Base-by-base conservation (phyloP, 2,329 filamentous ascomycete genomes). In the Coniochaeta prunicola region DNA sequence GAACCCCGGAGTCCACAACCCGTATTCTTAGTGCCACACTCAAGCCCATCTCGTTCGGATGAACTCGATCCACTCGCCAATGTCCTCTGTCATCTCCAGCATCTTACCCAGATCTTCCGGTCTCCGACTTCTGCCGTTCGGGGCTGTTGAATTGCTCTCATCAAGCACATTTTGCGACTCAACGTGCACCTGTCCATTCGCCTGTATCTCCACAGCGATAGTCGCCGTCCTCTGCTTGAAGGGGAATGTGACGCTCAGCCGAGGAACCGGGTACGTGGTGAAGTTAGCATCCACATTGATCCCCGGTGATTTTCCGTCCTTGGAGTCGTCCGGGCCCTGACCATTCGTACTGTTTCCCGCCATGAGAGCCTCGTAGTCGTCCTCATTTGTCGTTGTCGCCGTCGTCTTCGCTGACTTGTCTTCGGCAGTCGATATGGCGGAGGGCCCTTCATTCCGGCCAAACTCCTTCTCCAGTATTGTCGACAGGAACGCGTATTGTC, bases 401-500 rank as follows among this genome's bases (percentile, higher is more conserved):
- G 45, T 59, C 62, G 31, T 62, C 28, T 24, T 34, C 2, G 10
- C 53, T n/a, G 45, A 50, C 13, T 30, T 50, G 8, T 17, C 45
- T 50, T 50, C 45, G 9, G 45, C 12, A 28, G 17, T 64, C 55
- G 28, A 53, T 28, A 59, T 64, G 38, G 26, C 62, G 38, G 48
- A 28, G 34, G 34, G 19, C 10, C 64, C 63, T 7, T 66, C 70
- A 36, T 40, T 61, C 31, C 73, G 67, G 36, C 75, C 76, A 66
- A 91, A 89, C 59, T 80, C 84, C 56, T 82, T 83, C 58, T 80
- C 75, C 3, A 93, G 77, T 2, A 94, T 71, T 0, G 78, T 83
- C 1, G 84, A 84, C 4, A 91, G 75, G 63, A 89, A 85, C 0
- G 88, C 87, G 67, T 91, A 94, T 69, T 94, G 90, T 15, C 91